Percentiles rank a stretch among this genome's conserved stretches.
Conservation (phyloP, 108 stramenopile genomes). For the Cyclotella distinguenda region DNA sequence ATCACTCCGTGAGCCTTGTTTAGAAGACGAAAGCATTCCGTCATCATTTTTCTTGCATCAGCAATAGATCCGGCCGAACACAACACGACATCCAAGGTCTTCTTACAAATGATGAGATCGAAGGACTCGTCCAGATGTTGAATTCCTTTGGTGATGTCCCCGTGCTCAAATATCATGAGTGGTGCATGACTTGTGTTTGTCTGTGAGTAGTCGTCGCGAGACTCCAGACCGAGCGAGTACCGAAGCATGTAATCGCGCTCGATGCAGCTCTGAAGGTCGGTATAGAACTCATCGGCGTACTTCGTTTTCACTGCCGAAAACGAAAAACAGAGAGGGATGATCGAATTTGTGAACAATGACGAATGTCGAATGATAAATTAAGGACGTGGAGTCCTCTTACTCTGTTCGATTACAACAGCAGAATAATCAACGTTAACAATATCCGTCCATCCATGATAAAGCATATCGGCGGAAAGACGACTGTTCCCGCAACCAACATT, state of each 20-base stretch:
- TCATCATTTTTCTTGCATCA: slow-evolving; percentile 43
- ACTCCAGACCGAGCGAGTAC: slow-evolving; percentile 23
- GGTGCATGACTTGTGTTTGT: background rate
- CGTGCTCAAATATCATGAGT: slow-evolving; percentile 64
- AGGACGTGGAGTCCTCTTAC: slow-evolving; percentile 14
- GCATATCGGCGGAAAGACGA: slow-evolving; percentile 66
- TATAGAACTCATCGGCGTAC: slow-evolving; percentile 47
- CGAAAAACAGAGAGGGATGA: background rate
- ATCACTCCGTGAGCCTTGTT: slow-evolving; percentile 63
- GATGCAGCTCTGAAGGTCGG: slow-evolving; percentile 11
- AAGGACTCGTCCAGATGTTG: slow-evolving; percentile 67
- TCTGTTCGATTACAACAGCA: slow-evolving; percentile 66
- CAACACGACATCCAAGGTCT: slow-evolving; percentile 75
- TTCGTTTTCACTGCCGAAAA: slow-evolving; percentile 40
- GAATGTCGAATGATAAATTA: background rate
- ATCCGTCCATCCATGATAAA: slow-evolving; percentile 62
- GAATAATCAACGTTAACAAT: slow-evolving; percentile 80
- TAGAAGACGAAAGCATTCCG: slow-evolving; percentile 65
- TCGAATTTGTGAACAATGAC: background rate
- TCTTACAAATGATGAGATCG: slow-evolving; percentile 84
- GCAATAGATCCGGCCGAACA: slow-evolving; percentile 53
- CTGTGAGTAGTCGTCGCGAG: slow-evolving; percentile 31
- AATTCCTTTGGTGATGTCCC: slow-evolving; percentile 67
- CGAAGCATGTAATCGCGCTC: slow-evolving; percentile 17
- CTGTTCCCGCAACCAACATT: slow-evolving; percentile 70